Base-by-base conservation (phyloP, 129 eudicot species). In the Helianthus tuberosus region DNA sequence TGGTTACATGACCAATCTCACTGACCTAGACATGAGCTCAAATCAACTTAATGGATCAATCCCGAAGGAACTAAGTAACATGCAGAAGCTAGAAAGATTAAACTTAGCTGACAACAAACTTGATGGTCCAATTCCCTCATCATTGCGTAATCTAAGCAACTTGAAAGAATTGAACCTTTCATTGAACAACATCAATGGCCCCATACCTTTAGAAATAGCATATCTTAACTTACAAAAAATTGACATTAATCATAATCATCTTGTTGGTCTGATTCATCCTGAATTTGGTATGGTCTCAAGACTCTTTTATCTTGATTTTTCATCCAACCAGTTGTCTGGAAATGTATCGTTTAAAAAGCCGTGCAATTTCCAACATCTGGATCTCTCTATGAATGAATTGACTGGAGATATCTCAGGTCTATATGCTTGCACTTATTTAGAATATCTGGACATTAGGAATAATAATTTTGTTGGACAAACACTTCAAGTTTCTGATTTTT, bases 281-380 rank as follows among this genome's bases (percentile, higher is more conserved):
- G 43, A 47, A 17, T 47, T 68, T 35, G 69, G 69, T 29, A 60
- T 27, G 59, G 23, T 49, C 17, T 7, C 53, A 9, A 38, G 32
- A 51, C 73, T 64, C 14, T 5, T 13, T 41, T 65, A 75, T 66
- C 79, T 75, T 41, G 79, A 75, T 65, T 25, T 75, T 52, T 75
- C 79, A 65, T 75, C 72, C 6, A 65, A 65, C 66, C 44, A 20
- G n/a, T 65, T 75, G 54, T 64, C 66, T 1, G 73, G 66, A 2
- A 75, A 52, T 10, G 43, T 74, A 11, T 38, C 38, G 9, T 50
- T 74, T 51, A 36, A 64, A 20, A 8, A 13, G 14, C 64, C 50
- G 0, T 74, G 68, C 44, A 16, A 65, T 62, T 52, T 75, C 6
- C 20, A 48, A 8, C 71, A 75, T 75, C 10, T 75, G 20, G 79